Conservation (phyloP, 208 protist species). For the Wallacemonas sp. region DNA sequence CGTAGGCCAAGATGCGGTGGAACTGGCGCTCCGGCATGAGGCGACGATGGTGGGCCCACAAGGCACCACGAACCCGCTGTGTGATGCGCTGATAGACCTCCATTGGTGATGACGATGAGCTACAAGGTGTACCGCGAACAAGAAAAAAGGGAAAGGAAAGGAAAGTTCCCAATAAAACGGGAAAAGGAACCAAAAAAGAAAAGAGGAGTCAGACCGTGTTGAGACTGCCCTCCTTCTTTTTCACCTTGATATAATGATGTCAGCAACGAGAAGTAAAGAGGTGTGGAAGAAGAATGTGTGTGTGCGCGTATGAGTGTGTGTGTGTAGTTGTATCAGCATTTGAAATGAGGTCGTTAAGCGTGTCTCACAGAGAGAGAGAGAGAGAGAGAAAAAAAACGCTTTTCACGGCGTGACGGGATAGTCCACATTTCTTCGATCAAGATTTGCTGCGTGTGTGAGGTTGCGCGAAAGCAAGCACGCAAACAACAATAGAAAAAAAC, state of each 20-base stretch:
- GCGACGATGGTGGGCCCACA: conserved; percentile 91
- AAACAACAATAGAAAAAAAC: background rate
- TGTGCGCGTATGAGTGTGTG: background rate
- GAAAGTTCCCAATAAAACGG: too few relatives aligned
- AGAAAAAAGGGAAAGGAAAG: conserved; percentile 17
- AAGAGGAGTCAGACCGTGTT: too few relatives aligned
- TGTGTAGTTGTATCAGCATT: too few relatives aligned
- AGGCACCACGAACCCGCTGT: conserved; percentile 84
- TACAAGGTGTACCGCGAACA: conserved; percentile 3
- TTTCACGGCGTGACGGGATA: too few relatives aligned
- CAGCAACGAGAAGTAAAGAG: too few relatives aligned
- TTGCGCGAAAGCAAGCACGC: background rate
- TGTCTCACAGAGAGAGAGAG: conserved; percentile 12
- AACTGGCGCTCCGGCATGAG: conserved; percentile 91
- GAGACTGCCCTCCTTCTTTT: too few relatives aligned
- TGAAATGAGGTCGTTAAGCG: too few relatives aligned
- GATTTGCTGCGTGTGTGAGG: too few relatives aligned
- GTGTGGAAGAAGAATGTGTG: background rate
- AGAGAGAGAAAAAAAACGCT: conserved; percentile 19
- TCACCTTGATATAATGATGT: too few relatives aligned
- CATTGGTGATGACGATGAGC: conserved; percentile 44
- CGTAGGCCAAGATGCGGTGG: conserved; percentile 91
- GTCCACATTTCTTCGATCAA: too few relatives aligned
- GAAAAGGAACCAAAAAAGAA: too few relatives aligned
- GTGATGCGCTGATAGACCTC: conserved; percentile 91